Evolutionary conservation across 2,329 filamentous ascomycete genomes (phyloP), one percentile per base, ranked within the genome.

Genomic region (Sclerotinia glacialis): DNA sequence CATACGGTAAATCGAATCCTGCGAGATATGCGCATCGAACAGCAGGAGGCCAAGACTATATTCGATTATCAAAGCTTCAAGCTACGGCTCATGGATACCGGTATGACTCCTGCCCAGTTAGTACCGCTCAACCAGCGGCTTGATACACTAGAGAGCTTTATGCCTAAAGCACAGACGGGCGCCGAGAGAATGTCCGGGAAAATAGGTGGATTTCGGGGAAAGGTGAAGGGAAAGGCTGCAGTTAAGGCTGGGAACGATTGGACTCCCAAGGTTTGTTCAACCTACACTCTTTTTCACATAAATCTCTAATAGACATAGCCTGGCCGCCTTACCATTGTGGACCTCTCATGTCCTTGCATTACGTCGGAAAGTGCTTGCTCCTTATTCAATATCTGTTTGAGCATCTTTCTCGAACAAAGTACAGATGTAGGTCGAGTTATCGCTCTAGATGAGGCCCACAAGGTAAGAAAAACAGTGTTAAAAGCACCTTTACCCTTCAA

Each of bases 341-440:
- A 94, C 71, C 78, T 95, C 0, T 90, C 86, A 0, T 91, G 89
- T 74, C 88, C 89, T 0, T 92, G 89, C 70, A 80, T 93, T 6
- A 87, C 87, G 0, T 76, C 86, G 0, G 83, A 87, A 31, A 86
- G 84, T 47, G 89, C 89, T 0, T 94, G 90, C 72, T 81, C 85
- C 0, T 78, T 94, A 0, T 94, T 93, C 76, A 87, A 89, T 65
- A 88, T 92, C 50, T 42, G 40, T 42, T 42, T 42, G 40, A 42
- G 40, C 11, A 42, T 42, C 40, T 42, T 42, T 42, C 40, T 42
- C 40, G 40, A 42, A 12, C 40, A 42, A 12, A 11, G 9, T 42
- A 42, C 8, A 42, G 9, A 42, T 42, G 11, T 42, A 42, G 40
- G 40, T 42, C 40, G 40, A 14, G 9, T 42, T 42, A 42, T 42